These are phyloP conservation scores for Drechslera avenae DNA, from an alignment of 2,329 filamentous ascomycete genomes.

Conservation along the genomic window DNA sequence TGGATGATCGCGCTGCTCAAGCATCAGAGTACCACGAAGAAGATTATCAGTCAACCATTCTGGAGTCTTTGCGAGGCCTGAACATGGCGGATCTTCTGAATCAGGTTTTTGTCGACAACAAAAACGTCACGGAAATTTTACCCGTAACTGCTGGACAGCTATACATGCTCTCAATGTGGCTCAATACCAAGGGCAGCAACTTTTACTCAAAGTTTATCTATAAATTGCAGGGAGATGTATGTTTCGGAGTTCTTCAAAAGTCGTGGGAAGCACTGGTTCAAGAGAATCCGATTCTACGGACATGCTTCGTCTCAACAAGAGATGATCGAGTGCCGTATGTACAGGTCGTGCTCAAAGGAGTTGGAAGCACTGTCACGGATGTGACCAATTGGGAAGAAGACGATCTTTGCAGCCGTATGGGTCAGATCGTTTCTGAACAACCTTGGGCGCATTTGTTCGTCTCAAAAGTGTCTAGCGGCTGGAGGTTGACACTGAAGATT, in stretches of 20 bases:
- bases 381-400: slow-evolving; percentile 24
- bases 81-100: slow-evolving; percentile 50
- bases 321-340: slow-evolving; percentile 59
- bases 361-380: slow-evolving; percentile 40
- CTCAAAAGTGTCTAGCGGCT: slow-evolving; percentile 36
- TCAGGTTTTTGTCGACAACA: slow-evolving; percentile 48
- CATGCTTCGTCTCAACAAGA: slow-evolving; percentile 63
- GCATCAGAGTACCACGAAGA: slow-evolving; percentile 4
- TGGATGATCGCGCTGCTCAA: slow-evolving; percentile 22
- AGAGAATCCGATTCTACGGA: slow-evolving; percentile 69
- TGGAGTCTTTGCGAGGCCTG: slow-evolving; percentile 45
- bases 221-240: slow-evolving; percentile 51
- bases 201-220: slow-evolving; percentile 79
- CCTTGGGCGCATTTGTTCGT: slow-evolving; percentile 48
- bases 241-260: slow-evolving; percentile 51
- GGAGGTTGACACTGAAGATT: slow-evolving; percentile 58
- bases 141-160: slow-evolving; percentile 78
- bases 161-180: slow-evolving; percentile 81
- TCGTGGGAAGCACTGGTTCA: slow-evolving; percentile 68
- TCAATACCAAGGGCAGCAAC: slow-evolving; percentile 66
- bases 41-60: slow-evolving; percentile 5
- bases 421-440: slow-evolving; percentile 19
- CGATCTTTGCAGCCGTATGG: not conserved
- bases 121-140: slow-evolving; percentile 62
- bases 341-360: slow-evolving; percentile 63